Percentiles rank a stretch among this genome's conserved stretches.
Conservation (phyloP, 75 land plant genomes). For the Picea sitchensis region DNA sequence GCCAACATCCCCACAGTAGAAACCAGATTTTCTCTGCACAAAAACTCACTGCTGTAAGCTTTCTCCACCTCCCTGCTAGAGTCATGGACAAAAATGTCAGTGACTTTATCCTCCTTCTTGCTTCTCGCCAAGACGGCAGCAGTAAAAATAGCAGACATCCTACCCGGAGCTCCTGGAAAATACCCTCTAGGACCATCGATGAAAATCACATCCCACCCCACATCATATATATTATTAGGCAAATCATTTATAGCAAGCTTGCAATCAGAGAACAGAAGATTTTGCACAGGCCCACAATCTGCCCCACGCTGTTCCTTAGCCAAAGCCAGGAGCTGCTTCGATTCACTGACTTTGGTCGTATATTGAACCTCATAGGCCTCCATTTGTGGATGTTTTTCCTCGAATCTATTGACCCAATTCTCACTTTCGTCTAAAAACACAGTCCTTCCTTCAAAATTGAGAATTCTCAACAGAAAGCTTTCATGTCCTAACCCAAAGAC, state of each 20-base stretch:
- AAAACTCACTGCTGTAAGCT: slow-evolving; percentile 56
- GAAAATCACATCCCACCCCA: slow-evolving; percentile 70
- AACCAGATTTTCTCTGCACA: slow-evolving; percentile 57
- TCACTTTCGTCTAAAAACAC: slow-evolving; percentile 72
- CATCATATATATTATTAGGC: slow-evolving; percentile 57
- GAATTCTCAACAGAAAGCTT: slow-evolving; percentile 53
- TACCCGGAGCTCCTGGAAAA: slow-evolving; percentile 51
- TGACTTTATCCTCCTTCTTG: slow-evolving; percentile 18
- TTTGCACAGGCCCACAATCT: slow-evolving; percentile 70
- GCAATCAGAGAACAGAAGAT: slow-evolving; percentile 67
- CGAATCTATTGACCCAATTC: slow-evolving; percentile 35
- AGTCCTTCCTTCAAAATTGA: slow-evolving; percentile 63
- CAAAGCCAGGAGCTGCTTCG: slow-evolving; percentile 16
- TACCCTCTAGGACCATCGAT: slow-evolving; percentile 78
- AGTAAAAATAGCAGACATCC: slow-evolving; percentile 77
- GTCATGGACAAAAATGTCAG: slow-evolving; percentile 77
- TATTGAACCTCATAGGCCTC: slow-evolving; percentile 74
- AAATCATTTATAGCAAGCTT: slow-evolving; percentile 60
- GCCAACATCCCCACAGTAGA: slow-evolving; percentile 23
- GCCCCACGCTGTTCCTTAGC: slow-evolving; percentile 12
- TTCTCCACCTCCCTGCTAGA: slow-evolving; percentile 59
- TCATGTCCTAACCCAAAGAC: slow-evolving; percentile 72
- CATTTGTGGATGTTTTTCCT: slow-evolving; percentile 38
- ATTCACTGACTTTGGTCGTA: slow-evolving; percentile 48
- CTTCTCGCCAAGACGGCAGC: slow-evolving; percentile 69